Conservation (phyloP, 2,329 filamentous ascomycete species). For the Scedosporium minutisporum region DNA sequence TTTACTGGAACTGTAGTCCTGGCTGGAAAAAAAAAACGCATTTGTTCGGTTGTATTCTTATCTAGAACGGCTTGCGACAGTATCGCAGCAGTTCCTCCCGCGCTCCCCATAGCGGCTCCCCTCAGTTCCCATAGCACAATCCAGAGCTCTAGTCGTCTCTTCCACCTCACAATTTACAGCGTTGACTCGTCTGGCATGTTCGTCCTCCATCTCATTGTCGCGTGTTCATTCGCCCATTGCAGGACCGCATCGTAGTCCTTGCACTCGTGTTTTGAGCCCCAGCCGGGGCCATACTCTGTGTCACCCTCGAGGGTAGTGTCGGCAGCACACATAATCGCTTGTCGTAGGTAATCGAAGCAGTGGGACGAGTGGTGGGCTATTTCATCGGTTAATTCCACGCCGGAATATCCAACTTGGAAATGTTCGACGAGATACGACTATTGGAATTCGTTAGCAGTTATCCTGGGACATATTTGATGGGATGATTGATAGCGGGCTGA, state of each 20-base stretch:
- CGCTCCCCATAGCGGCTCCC: too few species aligned
- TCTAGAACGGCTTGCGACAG: too few species aligned
- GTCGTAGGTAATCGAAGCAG: slow-evolving; percentile 31
- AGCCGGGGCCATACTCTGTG: neutral
- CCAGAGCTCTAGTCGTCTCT: too few species aligned
- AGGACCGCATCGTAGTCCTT: neutral
- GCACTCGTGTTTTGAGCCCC: neutral
- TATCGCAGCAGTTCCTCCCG: too few species aligned
- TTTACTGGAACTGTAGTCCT: too few species aligned
- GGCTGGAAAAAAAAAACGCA: too few species aligned
- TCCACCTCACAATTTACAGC: neutral
- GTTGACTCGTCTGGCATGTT: neutral
- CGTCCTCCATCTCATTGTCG: neutral
- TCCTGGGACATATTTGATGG: too few species aligned
- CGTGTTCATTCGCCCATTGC: neutral
- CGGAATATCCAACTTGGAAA: neutral
- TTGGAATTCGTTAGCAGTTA: slow-evolving; percentile 2
- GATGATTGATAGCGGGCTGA: neutral
- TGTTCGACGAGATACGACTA: slow-evolving; percentile 2
- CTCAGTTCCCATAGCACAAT: too few species aligned
- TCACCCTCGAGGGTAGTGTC: slow-evolving; percentile 11
- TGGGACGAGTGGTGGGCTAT: slow-evolving; percentile 22
- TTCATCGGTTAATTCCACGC: slow-evolving; percentile 1
- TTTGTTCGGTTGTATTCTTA: too few species aligned
- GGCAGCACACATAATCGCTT: slow-evolving; percentile 28